Percentiles rank a stretch among this genome's conserved stretches.
Evolutionary conservation across 202 grass and related monocot genomes (phyloP).

Genomic region (Digitaria exilis): DNA sequence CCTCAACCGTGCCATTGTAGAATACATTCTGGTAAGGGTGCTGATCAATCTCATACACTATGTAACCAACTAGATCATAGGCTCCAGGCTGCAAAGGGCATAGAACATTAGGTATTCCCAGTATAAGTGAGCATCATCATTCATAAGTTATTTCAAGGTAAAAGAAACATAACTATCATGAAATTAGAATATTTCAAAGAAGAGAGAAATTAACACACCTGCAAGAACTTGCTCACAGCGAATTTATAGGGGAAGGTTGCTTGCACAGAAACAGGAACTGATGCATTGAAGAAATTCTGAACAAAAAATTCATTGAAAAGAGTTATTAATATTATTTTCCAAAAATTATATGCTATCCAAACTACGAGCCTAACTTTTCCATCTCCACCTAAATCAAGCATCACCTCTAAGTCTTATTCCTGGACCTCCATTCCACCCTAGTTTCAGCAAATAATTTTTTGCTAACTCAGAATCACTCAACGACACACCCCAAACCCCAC

Average conservation of each 20-base stretch:
- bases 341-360: not conserved
- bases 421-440: not conserved
- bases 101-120: constrained; percentile 10
- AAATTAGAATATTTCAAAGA: constrained; percentile 14
- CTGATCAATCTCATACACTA: constrained; percentile 94
- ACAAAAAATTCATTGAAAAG: not conserved
- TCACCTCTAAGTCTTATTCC: not conserved
- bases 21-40: constrained; percentile 83
- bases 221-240: constrained; percentile 93
- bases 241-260: constrained; percentile 93
- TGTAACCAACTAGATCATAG: constrained; percentile 93
- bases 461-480: too few species aligned
- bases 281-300: constrained; percentile 85
- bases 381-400: not conserved
- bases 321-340: not conserved
- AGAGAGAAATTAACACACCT: constrained; percentile 54
- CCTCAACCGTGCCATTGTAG: constrained; percentile 93
- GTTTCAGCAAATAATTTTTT: not conserved
- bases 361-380: not conserved
- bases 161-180: constrained; percentile 15
- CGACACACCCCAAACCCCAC: too few species aligned
- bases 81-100: constrained; percentile 74
- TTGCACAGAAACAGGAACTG: constrained; percentile 87
- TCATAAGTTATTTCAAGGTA: constrained; percentile 18
- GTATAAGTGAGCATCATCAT: not conserved